Evolutionary conservation across 2,329 filamentous ascomycete species (phyloP), one percentile per base, ranked within the genome.

Genomic region (Alternaria rosae): DNA sequence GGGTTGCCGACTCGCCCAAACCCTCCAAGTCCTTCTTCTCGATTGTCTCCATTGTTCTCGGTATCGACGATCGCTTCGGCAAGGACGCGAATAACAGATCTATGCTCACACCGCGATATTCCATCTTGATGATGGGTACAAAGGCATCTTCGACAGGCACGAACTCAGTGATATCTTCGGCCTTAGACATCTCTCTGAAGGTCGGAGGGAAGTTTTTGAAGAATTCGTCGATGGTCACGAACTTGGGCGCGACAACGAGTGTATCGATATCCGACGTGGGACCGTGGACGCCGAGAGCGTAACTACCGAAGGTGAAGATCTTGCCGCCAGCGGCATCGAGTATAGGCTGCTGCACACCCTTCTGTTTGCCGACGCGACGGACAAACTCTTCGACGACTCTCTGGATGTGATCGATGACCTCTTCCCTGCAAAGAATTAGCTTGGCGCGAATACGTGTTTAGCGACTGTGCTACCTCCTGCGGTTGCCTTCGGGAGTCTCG

Each of bases 191-290:
- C 68, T 90, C 85, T 70, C 90, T 83, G 51, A 99, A 87, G 50
- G 96, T 82, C 20, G 87, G 84, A n/a, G 94, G 94, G 71, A 97
- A 97, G 71, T 91, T 85, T 54, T 91, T 84, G 82, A 99, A 99
- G 83, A 97, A 99, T 80, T 99, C 93, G 30, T 94, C 90, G 61
- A 93, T 90, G 12, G 88, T 87, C 54, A 98, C 91, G 75, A 97
- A 93, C 81, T 92, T 94, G 10, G 95, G 95, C 13, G 91, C 94
- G 53, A 97, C 91, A 61, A 98, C 89, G 54, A 99, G 88, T 2
- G 95, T 97, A 82, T 99, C 95, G 72, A 99, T 98, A 88, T 99
- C 95, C 48, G 95, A 98, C 53, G 93, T 85, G 45, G 95, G 95
- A 6, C 94, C 94, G 79, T 92, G 97, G 23, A 98, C 95, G 62